These are phyloP conservation scores for Carex littledalei DNA, from an alignment of 176 grass and related monocot species.

Conservation along the genomic window DNA sequence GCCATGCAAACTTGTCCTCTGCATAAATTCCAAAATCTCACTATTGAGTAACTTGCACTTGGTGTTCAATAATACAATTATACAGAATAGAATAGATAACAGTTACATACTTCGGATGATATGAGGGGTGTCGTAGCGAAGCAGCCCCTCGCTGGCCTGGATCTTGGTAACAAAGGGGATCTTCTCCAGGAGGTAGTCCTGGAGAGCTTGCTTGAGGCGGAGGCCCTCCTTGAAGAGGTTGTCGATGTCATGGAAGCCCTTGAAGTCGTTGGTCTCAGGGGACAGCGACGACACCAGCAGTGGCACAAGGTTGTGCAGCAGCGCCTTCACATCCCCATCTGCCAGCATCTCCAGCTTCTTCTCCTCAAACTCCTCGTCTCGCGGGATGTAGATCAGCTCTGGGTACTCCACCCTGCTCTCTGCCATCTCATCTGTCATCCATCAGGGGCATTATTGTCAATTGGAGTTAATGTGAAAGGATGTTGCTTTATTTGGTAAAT, in stretches of 20 bases:
- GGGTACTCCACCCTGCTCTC: constrained; percentile 86
- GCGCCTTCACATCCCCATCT: constrained; percentile 51
- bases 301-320: constrained; percentile 94
- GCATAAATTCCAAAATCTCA: background rate
- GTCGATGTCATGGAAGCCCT: constrained; percentile 86
- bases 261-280: constrained; percentile 64
- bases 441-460: background rate
- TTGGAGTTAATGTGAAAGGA: background rate
- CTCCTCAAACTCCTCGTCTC: constrained; percentile 92
- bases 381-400: constrained; percentile 57
- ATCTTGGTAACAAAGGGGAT: constrained; percentile 75
- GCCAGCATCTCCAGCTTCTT: constrained; percentile 82
- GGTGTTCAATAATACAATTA: no score
- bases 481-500: background rate
- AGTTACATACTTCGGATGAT: constrained; percentile 72
- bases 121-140: constrained; percentile 84
- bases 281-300: constrained; percentile 50
- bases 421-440: constrained; percentile 38
- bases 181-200: constrained; percentile 84
- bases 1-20: constrained; percentile 99
- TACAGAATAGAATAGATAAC: background rate
- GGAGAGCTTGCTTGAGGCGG: constrained; percentile 72
- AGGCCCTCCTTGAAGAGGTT: constrained; percentile 98
- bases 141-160: constrained; percentile 57
- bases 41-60: background rate